Evolutionary conservation across 768 basidiomycete species (phyloP).

Genomic region (Lactarius sanguifluus): DNA sequence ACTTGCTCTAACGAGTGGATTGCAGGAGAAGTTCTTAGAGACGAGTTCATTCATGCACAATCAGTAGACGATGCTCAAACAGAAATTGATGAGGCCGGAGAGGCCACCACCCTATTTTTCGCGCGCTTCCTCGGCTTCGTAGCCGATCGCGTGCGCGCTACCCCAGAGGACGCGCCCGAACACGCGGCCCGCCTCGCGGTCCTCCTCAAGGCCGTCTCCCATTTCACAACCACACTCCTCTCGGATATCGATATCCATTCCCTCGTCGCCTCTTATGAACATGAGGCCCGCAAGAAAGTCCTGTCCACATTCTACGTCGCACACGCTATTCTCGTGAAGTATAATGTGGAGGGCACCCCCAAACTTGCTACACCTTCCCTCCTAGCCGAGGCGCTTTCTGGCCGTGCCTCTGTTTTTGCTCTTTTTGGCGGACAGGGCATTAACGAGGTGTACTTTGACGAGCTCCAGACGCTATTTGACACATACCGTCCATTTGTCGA

Average conservation of each 20-base stretch:
- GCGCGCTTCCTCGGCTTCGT: slow-evolving; percentile 82
- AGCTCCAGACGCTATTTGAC: slow-evolving; percentile 88
- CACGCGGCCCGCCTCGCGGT: slow-evolving; percentile 54
- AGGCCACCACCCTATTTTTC: slow-evolving; percentile 74
- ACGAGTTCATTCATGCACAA: slow-evolving; percentile 77
- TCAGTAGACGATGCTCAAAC: slow-evolving; percentile 57
- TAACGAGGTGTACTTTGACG: slow-evolving; percentile 98
- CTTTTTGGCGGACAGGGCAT: slow-evolving; percentile 98
- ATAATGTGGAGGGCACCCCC: slow-evolving; percentile 55
- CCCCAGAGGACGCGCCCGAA: slow-evolving; percentile 46
- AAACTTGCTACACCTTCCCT: slow-evolving; percentile 65
- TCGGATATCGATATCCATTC: slow-evolving; percentile 75
- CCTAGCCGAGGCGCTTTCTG: slow-evolving; percentile 56
- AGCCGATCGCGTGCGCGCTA: slow-evolving; percentile 59
- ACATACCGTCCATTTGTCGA: slow-evolving; percentile 86
- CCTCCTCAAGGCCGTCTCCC: slow-evolving; percentile 69
- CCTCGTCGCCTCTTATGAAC: slow-evolving; percentile 70
- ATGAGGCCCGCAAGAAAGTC: slow-evolving; percentile 73
- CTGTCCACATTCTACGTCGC: slow-evolving; percentile 79
- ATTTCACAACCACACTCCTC: slow-evolving; percentile 79
- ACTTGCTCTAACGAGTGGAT: slow-evolving; percentile 86
- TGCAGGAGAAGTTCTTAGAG: slow-evolving; percentile 85
- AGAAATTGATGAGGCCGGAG: slow-evolving; percentile 54
- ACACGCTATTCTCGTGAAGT: slow-evolving; percentile 63
- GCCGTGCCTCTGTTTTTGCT: slow-evolving; percentile 78